A percentile compares a stretch with the other conserved stretches of the same genome.
Evolutionary conservation across 352 stramenopile species (phyloP).

Genomic region (Phytophthora agathidicida): DNA sequence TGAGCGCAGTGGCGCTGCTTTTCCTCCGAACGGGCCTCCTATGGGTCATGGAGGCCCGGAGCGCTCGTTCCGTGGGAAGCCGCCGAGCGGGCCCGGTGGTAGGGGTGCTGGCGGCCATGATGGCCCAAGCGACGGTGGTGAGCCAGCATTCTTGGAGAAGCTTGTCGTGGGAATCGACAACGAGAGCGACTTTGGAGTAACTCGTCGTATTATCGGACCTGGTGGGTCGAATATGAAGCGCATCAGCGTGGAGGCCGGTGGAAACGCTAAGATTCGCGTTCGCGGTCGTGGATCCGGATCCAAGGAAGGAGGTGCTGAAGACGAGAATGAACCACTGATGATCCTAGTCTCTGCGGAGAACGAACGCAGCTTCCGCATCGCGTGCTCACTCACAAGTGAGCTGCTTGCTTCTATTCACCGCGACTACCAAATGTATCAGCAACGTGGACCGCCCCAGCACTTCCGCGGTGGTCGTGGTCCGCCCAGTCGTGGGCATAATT

Average conservation of each 20-base stretch:
- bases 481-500: constrained; percentile 28
- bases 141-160: constrained; percentile 64
- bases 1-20: constrained; percentile 60
- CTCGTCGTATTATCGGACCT: constrained; percentile 83
- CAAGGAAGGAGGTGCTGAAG: constrained; percentile 74
- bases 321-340: constrained; percentile 81
- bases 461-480: constrained; percentile 30
- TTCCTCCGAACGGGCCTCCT: constrained; percentile 40
- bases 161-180: constrained; percentile 87
- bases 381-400: constrained; percentile 68
- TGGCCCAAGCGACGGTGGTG: constrained; percentile 34
- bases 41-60: constrained; percentile 31
- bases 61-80: constrained; percentile 24
- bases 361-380: constrained; percentile 83
- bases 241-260: constrained; percentile 81
- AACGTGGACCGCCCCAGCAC: constrained; percentile 26
- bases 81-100: constrained; percentile 17
- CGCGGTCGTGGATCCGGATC: constrained; percentile 82
- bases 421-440: constrained; percentile 76
- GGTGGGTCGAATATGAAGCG: constrained; percentile 87
- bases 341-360: constrained; percentile 87
- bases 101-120: constrained; percentile 9
- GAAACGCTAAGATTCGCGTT: constrained; percentile 85
- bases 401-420: constrained; percentile 75
- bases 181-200: constrained; percentile 86